A percentile compares a stretch with the other conserved stretches of the same genome.
phyloP scores from a whole-genome alignment of 768 basidiomycete genomes.

The Naematelia aurantialba region DNA sequence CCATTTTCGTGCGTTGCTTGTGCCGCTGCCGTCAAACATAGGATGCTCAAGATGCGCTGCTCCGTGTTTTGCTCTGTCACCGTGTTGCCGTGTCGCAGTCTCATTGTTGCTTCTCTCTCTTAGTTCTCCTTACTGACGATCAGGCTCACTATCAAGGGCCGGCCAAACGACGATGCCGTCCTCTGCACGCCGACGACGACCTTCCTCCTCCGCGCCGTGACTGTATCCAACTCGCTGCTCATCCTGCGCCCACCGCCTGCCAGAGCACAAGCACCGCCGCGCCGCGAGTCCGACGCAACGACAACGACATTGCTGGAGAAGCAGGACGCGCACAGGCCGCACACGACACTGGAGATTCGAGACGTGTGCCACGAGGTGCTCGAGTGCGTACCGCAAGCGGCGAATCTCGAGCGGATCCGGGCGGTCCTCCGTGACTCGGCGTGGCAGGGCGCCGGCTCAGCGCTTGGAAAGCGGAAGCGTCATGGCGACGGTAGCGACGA shows the following conservation, averaged over 20 bases:
- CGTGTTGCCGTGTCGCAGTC: background rate
- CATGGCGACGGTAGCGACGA: slow-evolving; percentile 7
- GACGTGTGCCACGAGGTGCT: slow-evolving; percentile 79
- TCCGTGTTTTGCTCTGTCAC: too few species aligned
- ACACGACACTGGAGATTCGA: slow-evolving; percentile 62
- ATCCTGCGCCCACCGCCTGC: slow-evolving; percentile 54
- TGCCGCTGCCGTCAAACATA: background rate
- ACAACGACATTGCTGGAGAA: background rate
- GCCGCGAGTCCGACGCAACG: too few species aligned
- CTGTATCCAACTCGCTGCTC: slow-evolving; percentile 79
- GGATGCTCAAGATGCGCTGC: background rate
- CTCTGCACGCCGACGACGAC: slow-evolving; percentile 78
- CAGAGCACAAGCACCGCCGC: background rate
- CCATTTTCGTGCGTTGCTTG: slow-evolving; percentile 30
- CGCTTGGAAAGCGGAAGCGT: background rate
- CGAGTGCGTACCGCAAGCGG: slow-evolving; percentile 73
- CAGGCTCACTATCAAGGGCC: slow-evolving; percentile 76
- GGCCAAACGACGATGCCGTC: slow-evolving; percentile 77
- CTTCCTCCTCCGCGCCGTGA: slow-evolving; percentile 77
- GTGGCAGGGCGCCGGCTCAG: slow-evolving; percentile 61
- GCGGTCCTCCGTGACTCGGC: slow-evolving; percentile 62
- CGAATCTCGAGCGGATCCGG: slow-evolving; percentile 66
- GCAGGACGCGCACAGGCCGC: background rate
- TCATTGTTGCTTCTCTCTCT: background rate
- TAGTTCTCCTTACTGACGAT: slow-evolving; percentile 4